These are phyloP conservation scores for Rhamnella rubrinervis DNA, from an alignment of 331 rosid genomes.

Conservation along the genomic window DNA sequence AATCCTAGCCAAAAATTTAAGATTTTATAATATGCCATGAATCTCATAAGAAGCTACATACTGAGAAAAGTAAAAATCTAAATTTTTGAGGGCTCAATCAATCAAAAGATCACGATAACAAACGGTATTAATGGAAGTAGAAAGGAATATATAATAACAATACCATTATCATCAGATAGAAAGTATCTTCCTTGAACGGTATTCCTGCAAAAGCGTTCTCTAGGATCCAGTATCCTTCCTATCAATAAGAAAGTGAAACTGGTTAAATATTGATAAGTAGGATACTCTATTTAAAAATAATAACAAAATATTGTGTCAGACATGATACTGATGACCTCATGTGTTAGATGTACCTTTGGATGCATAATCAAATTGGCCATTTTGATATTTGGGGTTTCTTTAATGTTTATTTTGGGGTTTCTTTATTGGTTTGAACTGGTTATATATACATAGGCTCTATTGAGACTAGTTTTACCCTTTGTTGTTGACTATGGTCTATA, in stretches of 20 bases:
- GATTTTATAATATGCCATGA: background rate
- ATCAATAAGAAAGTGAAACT: constrained; percentile 4
- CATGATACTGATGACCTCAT: background rate
- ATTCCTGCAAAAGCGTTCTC: constrained; percentile 44
- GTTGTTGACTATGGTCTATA: no score
- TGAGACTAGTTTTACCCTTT: no score
- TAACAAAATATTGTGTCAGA: no score
- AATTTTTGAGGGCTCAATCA: background rate
- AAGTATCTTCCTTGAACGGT: constrained; percentile 92
- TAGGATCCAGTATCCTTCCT: constrained; percentile 65
- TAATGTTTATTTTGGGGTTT: no score
- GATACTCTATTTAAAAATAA: background rate
- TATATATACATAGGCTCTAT: no score
- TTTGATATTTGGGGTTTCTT: no score
- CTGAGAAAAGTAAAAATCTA: background rate
- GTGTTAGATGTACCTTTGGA: no score
- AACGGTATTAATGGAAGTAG: background rate
- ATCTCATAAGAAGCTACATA: background rate
- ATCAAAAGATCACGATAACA: background rate
- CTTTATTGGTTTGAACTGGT: no score
- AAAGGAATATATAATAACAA: constrained; percentile 1
- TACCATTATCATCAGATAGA: constrained; percentile 78
- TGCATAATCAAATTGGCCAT: no score
- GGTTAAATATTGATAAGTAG: background rate
- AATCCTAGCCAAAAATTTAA: background rate